These are phyloP conservation scores for Annona squamosa DNA, from an alignment of 164 flowering plant genomes.

Conservation along the genomic window DNA sequence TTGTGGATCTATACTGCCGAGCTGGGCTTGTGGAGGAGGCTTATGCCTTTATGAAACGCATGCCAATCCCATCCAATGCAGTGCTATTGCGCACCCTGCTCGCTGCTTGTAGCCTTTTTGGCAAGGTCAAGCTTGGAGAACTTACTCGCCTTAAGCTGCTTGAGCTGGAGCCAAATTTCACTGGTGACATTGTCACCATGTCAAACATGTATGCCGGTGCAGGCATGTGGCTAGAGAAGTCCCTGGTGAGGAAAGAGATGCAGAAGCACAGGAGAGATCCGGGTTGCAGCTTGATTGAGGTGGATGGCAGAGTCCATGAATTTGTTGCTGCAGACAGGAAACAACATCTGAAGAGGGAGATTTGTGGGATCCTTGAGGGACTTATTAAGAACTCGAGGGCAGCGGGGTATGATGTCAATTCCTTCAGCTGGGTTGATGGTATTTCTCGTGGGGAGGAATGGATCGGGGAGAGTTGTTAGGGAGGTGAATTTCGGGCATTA, in stretches of 20 bases:
- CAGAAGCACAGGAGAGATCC: slow-evolving; percentile 29
- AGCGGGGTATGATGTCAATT: slow-evolving; percentile 13
- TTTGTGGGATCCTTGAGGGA: slow-evolving; percentile 17
- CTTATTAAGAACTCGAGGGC: slow-evolving; percentile 17
- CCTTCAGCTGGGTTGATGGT: slow-evolving; percentile 7
- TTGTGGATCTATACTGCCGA: slow-evolving; percentile 56
- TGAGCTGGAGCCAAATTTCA: not conserved
- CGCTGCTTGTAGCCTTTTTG: slow-evolving; percentile 13
- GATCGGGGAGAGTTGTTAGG: too few species aligned
- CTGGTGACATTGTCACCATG: slow-evolving; percentile 24
- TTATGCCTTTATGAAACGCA: not conserved
- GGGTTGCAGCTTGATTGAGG: slow-evolving; percentile 39
- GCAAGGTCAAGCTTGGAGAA: slow-evolving; percentile 9
- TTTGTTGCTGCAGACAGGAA: slow-evolving; percentile 30
- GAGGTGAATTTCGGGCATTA: too few species aligned
- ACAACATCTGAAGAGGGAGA: slow-evolving; percentile 14
- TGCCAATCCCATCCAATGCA: slow-evolving; percentile 9
- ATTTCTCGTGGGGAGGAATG: too few species aligned
- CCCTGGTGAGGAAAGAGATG: slow-evolving; percentile 19
- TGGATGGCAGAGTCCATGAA: slow-evolving; percentile 25
- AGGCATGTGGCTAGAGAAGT: slow-evolving; percentile 37
- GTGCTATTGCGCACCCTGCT: slow-evolving; percentile 18
- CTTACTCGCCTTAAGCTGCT: not conserved
- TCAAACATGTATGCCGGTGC: slow-evolving; percentile 36
- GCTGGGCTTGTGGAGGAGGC: slow-evolving; percentile 47